These are phyloP conservation scores for Vitellaria paradoxa DNA, from an alignment of 179 eudicot genomes.

Conservation along the genomic window DNA sequence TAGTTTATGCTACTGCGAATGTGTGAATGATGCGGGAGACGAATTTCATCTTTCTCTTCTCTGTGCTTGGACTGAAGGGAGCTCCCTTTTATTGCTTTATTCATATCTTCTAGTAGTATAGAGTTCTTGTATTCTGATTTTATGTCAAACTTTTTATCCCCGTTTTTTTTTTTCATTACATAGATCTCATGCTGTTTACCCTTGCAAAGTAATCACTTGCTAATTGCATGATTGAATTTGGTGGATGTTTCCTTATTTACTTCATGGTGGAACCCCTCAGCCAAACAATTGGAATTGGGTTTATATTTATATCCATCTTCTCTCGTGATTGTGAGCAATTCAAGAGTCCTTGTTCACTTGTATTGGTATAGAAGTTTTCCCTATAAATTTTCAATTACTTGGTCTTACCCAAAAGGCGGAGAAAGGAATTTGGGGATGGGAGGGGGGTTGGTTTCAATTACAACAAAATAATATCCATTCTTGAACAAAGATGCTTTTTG, in stretches of 20 bases:
- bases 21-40: conserved; percentile 99
- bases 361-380: neutral
- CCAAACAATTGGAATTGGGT: neutral
- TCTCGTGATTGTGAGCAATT: neutral
- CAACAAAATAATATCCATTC: too few species aligned
- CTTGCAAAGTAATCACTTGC: neutral
- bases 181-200: neutral
- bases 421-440: too few species aligned
- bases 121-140: neutral
- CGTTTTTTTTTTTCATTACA: neutral
- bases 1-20: conserved; percentile 54
- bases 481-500: neutral
- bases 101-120: neutral
- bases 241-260: neutral
- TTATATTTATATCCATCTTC: neutral
- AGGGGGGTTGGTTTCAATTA: too few species aligned
- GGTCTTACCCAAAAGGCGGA: neutral
- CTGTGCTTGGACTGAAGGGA: conserved; percentile 99
- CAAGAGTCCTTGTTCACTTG: neutral
- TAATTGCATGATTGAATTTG: neutral
- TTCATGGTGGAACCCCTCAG: neutral
- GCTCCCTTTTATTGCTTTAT: conserved; percentile 66
- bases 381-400: neutral
- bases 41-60: conserved; percentile 56
- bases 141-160: neutral